phyloP scores from a whole-genome alignment of 2,329 filamentous ascomycete species.

The Colletotrichum graminicola region DNA sequence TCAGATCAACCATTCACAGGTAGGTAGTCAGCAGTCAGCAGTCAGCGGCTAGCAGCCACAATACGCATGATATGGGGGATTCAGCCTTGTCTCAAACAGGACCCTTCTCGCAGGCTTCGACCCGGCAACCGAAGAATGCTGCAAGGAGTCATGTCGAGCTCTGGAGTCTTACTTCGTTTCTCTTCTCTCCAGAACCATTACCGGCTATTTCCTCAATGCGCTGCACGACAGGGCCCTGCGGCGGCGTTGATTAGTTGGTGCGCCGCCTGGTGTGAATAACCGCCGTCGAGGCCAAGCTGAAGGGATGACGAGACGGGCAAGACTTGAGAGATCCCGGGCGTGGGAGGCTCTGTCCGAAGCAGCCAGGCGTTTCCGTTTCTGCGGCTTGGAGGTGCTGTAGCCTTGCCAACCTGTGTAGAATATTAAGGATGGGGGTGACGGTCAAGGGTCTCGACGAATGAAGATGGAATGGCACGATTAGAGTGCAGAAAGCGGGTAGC shows the following conservation, averaged over 20 bases:
- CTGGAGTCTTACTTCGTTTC: slow-evolving; percentile 34
- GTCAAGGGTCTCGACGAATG: slow-evolving; percentile 27
- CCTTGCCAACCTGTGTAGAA: slow-evolving; percentile 37
- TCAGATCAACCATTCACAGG: slow-evolving; percentile 2
- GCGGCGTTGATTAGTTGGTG: slow-evolving; percentile 14
- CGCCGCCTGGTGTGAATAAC: slow-evolving; percentile 24
- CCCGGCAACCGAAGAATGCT: slow-evolving; percentile 40
- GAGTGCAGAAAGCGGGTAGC: slow-evolving; percentile 34
- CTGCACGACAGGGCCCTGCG: background rate
- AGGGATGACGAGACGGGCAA: slow-evolving; percentile 37
- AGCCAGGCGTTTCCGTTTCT: slow-evolving; percentile 34
- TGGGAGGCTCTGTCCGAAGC: slow-evolving; percentile 35
- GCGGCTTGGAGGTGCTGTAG: slow-evolving; percentile 28
- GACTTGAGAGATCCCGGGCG: slow-evolving; percentile 30
- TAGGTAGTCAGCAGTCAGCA: background rate
- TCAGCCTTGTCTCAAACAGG: slow-evolving; percentile 31
- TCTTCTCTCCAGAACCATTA: background rate
- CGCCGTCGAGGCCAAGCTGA: slow-evolving; percentile 21
- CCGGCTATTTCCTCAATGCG: background rate
- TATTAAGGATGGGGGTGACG: slow-evolving; percentile 16
- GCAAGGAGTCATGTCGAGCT: slow-evolving; percentile 26
- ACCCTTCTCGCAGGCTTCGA: slow-evolving; percentile 34
- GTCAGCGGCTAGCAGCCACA: background rate
- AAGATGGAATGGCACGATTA: slow-evolving; percentile 35
- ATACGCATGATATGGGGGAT: slow-evolving; percentile 7